Conservation (phyloP, 345 rosid species). For the Schrenkiella parvula region DNA sequence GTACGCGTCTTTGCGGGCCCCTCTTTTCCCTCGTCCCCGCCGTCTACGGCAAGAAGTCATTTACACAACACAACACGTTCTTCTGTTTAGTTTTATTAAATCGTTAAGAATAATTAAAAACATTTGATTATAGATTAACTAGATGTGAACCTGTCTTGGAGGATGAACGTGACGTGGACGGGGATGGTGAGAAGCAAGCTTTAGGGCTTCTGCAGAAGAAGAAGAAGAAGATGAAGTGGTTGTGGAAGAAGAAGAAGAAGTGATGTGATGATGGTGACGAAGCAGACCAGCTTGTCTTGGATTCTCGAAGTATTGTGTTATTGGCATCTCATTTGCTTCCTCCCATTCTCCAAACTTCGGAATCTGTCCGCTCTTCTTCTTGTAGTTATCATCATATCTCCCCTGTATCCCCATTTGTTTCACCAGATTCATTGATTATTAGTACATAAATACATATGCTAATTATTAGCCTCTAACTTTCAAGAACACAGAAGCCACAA, state of each 20-base stretch:
- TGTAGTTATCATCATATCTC: constrained; percentile 29
- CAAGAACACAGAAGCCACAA: not conserved
- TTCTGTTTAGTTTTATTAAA: no score
- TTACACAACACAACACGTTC: constrained; percentile 5
- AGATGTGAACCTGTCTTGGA: constrained; percentile 20
- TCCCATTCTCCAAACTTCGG: constrained; percentile 97
- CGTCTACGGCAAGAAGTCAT: constrained; percentile 33
- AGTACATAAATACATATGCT: not conserved
- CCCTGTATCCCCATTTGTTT: constrained; percentile 18
- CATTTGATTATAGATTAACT: not conserved
- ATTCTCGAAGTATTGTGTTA: constrained; percentile 87
- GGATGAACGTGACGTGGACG: constrained; percentile 28
- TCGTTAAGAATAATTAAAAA: not conserved
- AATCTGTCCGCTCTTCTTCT: constrained; percentile 74
- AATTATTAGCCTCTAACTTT: not conserved
- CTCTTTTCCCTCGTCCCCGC: constrained; percentile 44
- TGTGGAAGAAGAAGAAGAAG: constrained; percentile 19
- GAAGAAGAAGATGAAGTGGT: constrained; percentile 23
- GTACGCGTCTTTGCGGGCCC: constrained; percentile 49
- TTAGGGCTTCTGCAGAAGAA: constrained; percentile 32
- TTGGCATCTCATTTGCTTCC: constrained; percentile 71
- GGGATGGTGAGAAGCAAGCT: constrained; percentile 23
- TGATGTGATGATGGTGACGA: constrained; percentile 30
- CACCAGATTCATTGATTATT: not conserved
- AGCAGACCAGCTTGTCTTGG: constrained; percentile 89